A percentile compares a stretch with the other conserved stretches of the same genome.
Evolutionary conservation across 1,139 yeast species (phyloP).

Genomic region (Hansenula anomala): DNA sequence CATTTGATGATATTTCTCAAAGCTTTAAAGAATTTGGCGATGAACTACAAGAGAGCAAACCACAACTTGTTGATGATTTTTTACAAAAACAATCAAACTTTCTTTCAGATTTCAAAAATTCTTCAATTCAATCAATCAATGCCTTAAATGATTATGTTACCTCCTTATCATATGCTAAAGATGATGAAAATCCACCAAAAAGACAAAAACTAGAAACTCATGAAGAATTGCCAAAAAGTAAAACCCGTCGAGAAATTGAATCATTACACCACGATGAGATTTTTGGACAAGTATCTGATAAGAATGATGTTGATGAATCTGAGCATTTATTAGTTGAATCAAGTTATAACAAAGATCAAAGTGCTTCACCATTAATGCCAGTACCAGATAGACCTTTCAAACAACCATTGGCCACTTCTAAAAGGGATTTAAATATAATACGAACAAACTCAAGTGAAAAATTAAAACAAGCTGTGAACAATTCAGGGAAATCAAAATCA

Average conservation of each 20-base stretch:
- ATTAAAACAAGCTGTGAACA: constrained; percentile 2
- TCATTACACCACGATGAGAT: constrained; percentile 9
- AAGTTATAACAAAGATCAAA: no score
- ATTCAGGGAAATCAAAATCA: not conserved
- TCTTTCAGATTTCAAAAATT: constrained; percentile 6
- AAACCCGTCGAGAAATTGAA: constrained; percentile 14
- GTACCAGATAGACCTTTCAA: constrained; percentile 24
- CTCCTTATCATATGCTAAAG: constrained; percentile 6
- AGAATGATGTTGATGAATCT: not conserved
- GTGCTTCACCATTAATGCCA: constrained; percentile 23
- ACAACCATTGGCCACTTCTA: constrained; percentile 3
- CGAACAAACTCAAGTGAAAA: not conserved
- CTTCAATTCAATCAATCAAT: constrained; percentile 4
- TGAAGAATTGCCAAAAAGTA: constrained; percentile 8
- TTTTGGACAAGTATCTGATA: not conserved
- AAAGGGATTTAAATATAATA: constrained; percentile 3
- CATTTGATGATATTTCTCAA: constrained; percentile 4
- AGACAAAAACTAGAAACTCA: constrained; percentile 12
- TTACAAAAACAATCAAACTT: constrained; percentile 9
- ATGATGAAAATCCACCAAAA: constrained; percentile 12
- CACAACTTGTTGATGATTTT: constrained; percentile 14
- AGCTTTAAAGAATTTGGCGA: constrained; percentile 15
- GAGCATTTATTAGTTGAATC: no score
- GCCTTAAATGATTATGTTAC: constrained; percentile 6
- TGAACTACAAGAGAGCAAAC: constrained; percentile 10